A percentile compares a stretch with the other conserved stretches of the same genome.
Conservation (phyloP, 2,329 filamentous ascomycete genomes). For the Xylaria sp. region DNA sequence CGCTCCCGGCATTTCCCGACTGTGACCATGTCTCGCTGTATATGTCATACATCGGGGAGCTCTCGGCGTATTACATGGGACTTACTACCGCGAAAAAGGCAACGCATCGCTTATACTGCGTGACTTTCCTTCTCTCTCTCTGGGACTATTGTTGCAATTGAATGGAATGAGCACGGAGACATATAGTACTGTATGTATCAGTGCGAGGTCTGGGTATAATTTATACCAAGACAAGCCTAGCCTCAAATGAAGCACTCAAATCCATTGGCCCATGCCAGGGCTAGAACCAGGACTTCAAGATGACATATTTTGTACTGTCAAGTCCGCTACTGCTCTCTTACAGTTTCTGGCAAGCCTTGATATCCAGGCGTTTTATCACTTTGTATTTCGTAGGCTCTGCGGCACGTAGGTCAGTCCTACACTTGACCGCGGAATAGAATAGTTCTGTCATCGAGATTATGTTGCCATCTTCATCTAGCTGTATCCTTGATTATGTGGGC, state of each 20-base stretch:
- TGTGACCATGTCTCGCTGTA: not conserved
- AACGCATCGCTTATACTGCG: not conserved
- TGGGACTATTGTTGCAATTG: not conserved
- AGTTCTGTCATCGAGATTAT: not conserved
- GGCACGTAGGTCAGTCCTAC: too few relatives aligned
- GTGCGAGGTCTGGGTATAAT: too few relatives aligned
- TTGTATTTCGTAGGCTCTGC: too few relatives aligned
- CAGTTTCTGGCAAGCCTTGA: too few relatives aligned
- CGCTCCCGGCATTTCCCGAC: not conserved
- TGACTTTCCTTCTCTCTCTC: not conserved
- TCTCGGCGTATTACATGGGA: not conserved
- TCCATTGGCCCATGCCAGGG: not conserved
- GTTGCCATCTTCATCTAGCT: not conserved
- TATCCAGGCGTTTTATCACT: too few relatives aligned
- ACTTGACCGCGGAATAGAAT: not conserved
- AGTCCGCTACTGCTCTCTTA: too few relatives aligned
- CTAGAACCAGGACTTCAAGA: too few relatives aligned
- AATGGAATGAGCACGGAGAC: not conserved
- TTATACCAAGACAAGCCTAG: not conserved
- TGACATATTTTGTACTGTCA: too few relatives aligned
- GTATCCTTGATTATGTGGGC: not conserved
- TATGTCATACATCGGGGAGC: conserved; percentile 5
- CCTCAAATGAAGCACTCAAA: not conserved
- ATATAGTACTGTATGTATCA: not conserved
- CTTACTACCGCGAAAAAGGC: not conserved